Percentiles rank a stretch among this genome's conserved stretches.
Evolutionary conservation across 106 monocot genomes (phyloP).

Genomic region (Acanthochlamys bracteata): DNA sequence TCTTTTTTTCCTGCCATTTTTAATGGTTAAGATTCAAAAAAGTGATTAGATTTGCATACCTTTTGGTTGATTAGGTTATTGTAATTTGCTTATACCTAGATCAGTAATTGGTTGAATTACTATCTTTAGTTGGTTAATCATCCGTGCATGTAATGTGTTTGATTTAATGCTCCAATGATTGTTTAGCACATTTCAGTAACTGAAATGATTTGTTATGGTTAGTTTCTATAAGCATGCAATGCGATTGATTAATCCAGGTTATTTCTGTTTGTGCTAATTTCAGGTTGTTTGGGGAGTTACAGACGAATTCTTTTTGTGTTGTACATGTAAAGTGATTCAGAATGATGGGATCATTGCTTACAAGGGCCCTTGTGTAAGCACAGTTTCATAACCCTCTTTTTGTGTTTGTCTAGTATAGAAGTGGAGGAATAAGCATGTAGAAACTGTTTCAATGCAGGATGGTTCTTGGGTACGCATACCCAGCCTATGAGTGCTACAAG

Average conservation of each 20-base stretch:
- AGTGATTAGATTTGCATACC: no score
- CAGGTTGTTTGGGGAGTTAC: not conserved
- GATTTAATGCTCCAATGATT: no score
- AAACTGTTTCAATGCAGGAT: conserved; percentile 24
- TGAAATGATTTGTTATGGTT: not conserved
- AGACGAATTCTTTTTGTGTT: not conserved
- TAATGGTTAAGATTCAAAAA: no score
- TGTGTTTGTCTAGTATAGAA: not conserved
- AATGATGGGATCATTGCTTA: conserved; percentile 37
- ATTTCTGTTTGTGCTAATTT: not conserved
- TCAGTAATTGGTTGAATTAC: no score
- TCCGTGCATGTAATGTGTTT: no score
- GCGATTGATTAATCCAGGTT: not conserved
- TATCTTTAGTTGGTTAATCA: no score
- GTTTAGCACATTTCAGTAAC: no score
- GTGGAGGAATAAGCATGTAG: not conserved
- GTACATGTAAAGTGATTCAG: conserved; percentile 4
- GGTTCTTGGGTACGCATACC: conserved; percentile 78
- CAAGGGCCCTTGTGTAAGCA: conserved; percentile 34
- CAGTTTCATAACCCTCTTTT: no score
- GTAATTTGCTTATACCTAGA: no score
- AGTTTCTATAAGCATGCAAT: not conserved
- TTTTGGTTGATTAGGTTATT: no score
- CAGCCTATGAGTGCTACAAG: conserved; percentile 79
- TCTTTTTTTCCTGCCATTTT: not conserved